Evolutionary conservation across 2,329 filamentous ascomycete species (phyloP).

Genomic region (Paecilomyces fulvus): DNA sequence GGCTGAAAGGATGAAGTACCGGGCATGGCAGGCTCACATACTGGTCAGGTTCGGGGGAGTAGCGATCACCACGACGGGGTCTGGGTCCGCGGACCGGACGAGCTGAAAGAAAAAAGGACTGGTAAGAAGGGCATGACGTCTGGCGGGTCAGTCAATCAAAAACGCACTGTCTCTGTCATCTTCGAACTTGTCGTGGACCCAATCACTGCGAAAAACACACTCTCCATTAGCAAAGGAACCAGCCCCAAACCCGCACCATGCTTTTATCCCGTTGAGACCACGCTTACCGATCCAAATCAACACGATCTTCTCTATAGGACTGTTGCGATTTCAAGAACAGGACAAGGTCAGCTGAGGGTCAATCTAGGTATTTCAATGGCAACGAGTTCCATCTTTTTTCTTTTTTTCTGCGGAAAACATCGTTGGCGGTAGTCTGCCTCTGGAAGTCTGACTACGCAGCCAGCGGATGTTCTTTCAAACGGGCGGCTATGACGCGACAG

Average conservation of each 20-base stretch:
- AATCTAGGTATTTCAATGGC: slow-evolving; percentile 24
- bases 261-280: not conserved
- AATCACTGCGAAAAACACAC: slow-evolving; percentile 53
- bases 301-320: slow-evolving; percentile 37
- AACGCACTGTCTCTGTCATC: slow-evolving; percentile 52
- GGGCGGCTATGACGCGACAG: slow-evolving; percentile 22
- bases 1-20: not conserved
- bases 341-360: slow-evolving; percentile 38
- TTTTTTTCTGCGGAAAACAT: slow-evolving; percentile 12
- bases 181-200: slow-evolving; percentile 88
- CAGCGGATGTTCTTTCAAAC: slow-evolving; percentile 11
- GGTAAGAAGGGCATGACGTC: slow-evolving; percentile 12
- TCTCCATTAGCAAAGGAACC: slow-evolving; percentile 9
- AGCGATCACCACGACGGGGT: slow-evolving; percentile 23
- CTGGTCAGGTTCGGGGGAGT: slow-evolving; percentile 27
- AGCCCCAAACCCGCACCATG: slow-evolving; percentile 5
- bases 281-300: slow-evolving; percentile 38
- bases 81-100: slow-evolving; percentile 37
- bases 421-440: slow-evolving; percentile 17
- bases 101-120: slow-evolving; percentile 16
- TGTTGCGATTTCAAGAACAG: slow-evolving; percentile 29
- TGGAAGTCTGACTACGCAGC: slow-evolving; percentile 6
- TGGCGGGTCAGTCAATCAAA: slow-evolving; percentile 4
- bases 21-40: slow-evolving; percentile 15
- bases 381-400: slow-evolving; percentile 21